Evolutionary conservation across 345 rosid genomes (phyloP).

Genomic region (Excoecaria agallocha): DNA sequence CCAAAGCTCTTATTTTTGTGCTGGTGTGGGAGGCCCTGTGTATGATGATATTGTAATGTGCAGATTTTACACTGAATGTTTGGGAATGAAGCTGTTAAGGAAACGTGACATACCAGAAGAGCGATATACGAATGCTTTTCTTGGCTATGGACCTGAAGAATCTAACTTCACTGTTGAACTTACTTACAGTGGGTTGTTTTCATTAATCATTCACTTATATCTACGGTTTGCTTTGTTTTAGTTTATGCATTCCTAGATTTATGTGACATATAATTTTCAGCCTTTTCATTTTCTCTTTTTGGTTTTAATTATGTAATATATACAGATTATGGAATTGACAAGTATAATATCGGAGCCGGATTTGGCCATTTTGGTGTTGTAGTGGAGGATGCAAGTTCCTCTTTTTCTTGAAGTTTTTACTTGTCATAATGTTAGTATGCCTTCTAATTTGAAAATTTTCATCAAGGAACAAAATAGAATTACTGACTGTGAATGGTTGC

Average conservation of each 20-base stretch:
- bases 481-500: neutral
- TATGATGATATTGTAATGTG: neutral
- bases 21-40: neutral
- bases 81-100: slow-evolving; percentile 30
- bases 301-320: neutral
- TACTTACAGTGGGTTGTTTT: slow-evolving; percentile 22
- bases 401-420: neutral
- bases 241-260: neutral
- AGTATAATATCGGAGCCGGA: slow-evolving; percentile 25
- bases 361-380: slow-evolving; percentile 35
- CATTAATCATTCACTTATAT: neutral
- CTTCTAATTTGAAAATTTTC: neutral
- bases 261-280: neutral
- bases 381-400: slow-evolving; percentile 27
- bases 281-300: neutral
- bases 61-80: slow-evolving; percentile 33
- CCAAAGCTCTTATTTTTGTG: neutral
- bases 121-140: slow-evolving; percentile 27
- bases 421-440: neutral
- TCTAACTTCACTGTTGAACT: slow-evolving; percentile 26
- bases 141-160: slow-evolving; percentile 31
- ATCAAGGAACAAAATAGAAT: neutral
- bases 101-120: slow-evolving; percentile 30
- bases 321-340: slow-evolving; percentile 31
- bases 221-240: neutral